Base-by-base conservation (phyloP, 1,284 basidiomycete species). In the Hymenochaete sp. region DNA sequence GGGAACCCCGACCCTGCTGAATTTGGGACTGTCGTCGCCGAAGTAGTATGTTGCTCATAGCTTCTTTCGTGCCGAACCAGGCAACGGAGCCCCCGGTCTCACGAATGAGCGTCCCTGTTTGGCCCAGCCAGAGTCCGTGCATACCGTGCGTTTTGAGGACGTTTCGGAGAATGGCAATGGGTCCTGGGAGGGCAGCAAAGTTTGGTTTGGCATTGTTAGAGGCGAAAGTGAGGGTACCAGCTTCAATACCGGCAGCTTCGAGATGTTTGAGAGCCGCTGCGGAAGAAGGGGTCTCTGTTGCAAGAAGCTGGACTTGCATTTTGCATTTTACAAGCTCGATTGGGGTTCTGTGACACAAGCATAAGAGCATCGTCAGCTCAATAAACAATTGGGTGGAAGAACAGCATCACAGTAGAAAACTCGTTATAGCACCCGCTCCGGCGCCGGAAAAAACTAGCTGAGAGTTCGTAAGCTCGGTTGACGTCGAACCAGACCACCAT, bases 321-420 rank as follows among this genome's bases (percentile, higher is more conserved):
- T 90, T 85, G 64, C 90, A 93, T 67, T 95, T 95, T 55, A 95
- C 77, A 47, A 92, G 79, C 62, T 95, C 91, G 52, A 93, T 83
- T 1, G 90, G 92, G 1, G 90, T 93, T 42, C 84, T 87, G 4
- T 28, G 29, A 49, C n/a, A 18, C 7, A 9, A 38, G 7, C 22
- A 18, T 38, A 5, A 38, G 18, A 16, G 6, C 24, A 4, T 24
- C 24, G 8, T 9, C 18, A 38, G 13, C 4, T 22, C 14, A n/a
- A 31, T 27, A 38, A 42, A 2, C 38, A 31, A 29, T 45, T 26
- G 18, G 18, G 8, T 27, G 19, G 13, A 18, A 18, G 13, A 14
- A 35, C 32, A n/a, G 4, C 8, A n/a, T 35, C 13, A 86, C 79
- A 93, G 65, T 45, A 93, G 72, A 59, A 92, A 85, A 54, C 82